Conservation (phyloP, 2,329 filamentous ascomycete species). For the Amphichorda felina region DNA sequence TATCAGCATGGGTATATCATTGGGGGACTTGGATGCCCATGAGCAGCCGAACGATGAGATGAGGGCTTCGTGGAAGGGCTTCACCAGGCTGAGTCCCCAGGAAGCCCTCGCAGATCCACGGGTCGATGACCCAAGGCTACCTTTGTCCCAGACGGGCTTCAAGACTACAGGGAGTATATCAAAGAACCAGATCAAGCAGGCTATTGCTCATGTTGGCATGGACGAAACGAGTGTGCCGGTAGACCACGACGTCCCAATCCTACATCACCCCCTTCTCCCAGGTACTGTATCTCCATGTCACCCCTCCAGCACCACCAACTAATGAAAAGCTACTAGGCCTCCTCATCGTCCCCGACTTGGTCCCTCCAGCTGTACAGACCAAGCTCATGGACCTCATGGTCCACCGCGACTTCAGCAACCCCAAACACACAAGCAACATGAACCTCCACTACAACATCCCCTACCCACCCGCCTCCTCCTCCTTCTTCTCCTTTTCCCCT, state of each 20-base stretch:
- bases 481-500: conserved; percentile 42
- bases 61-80: conserved; percentile 62
- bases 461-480: conserved; percentile 34
- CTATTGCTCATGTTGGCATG: conserved; percentile 28
- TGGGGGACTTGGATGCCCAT: conserved; percentile 55
- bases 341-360: conserved; percentile 60
- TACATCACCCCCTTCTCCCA: conserved; percentile 54
- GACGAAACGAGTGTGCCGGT: conserved; percentile 17
- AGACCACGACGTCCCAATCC: conserved; percentile 34
- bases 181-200: conserved; percentile 24
- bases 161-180: conserved; percentile 29
- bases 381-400: conserved; percentile 61
- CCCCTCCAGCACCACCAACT: conserved; percentile 3
- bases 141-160: conserved; percentile 30
- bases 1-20: conserved; percentile 10
- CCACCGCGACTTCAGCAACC: conserved; percentile 63
- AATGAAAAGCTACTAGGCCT: conserved; percentile 51
- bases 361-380: conserved; percentile 59
- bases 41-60: conserved; percentile 64
- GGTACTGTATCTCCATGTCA: conserved; percentile 34
- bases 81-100: conserved; percentile 46
- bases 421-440: conserved; percentile 76
- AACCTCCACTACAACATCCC: conserved; percentile 67
- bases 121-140: conserved; percentile 40
- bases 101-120: conserved; percentile 39